phyloP scores from a whole-genome alignment of 2,329 filamentous ascomycete genomes.

The Fusarium sp. region DNA sequence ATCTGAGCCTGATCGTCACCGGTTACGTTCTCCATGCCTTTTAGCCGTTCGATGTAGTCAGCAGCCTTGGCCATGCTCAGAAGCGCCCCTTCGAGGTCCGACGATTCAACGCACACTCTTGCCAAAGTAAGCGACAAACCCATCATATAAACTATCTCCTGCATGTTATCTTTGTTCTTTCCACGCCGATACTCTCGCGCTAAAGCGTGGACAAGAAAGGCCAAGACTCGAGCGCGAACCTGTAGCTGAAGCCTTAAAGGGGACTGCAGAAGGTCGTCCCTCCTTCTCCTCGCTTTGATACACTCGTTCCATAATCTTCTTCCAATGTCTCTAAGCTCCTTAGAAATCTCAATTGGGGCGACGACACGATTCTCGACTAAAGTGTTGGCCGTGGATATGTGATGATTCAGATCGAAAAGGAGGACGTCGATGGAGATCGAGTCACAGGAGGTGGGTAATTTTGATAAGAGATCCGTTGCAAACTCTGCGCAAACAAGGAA shows the following conservation, averaged over 20 bases:
- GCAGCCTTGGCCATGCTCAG: conserved; percentile 75
- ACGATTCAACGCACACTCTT: conserved; percentile 62
- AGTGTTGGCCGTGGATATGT: conserved; percentile 44
- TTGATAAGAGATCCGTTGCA: conserved; percentile 45
- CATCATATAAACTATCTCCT: conserved; percentile 69
- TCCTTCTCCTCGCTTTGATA: conserved; percentile 61
- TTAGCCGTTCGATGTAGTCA: conserved; percentile 59
- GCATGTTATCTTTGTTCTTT: conserved; percentile 46
- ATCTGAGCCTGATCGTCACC: background rate
- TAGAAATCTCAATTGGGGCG: conserved; percentile 21
- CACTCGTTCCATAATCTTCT: conserved; percentile 77
- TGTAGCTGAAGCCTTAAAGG: conserved; percentile 52
- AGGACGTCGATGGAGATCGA: conserved; percentile 60
- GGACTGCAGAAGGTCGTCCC: conserved; percentile 33
- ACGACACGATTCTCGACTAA: conserved; percentile 13
- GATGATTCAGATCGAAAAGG: conserved; percentile 49
- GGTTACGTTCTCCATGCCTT: conserved; percentile 1
- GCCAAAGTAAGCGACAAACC: conserved; percentile 77
- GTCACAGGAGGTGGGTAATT: conserved; percentile 36
- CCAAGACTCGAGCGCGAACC: conserved; percentile 63
- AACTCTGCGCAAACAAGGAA: conserved; percentile 46
- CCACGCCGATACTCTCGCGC: conserved; percentile 57
- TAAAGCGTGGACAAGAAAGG: conserved; percentile 76
- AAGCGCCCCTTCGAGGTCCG: conserved; percentile 69
- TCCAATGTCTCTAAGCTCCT: conserved; percentile 68